Base-by-base conservation (phyloP, 23 red algal genomes). In the Agarophyton chilense region DNA sequence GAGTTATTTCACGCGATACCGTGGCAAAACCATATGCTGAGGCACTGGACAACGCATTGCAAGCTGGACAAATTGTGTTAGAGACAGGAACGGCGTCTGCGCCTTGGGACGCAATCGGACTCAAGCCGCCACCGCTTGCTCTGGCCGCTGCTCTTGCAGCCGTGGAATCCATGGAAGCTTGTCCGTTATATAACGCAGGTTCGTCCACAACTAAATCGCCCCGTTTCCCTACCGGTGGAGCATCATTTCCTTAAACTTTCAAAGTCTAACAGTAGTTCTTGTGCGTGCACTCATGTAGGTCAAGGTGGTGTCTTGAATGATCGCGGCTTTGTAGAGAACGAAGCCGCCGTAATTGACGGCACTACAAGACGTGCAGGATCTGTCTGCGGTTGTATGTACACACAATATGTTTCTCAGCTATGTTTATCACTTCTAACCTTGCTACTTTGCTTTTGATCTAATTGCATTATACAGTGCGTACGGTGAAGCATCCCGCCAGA, bases 341-440 rank as follows among this genome's bases (percentile, higher is more conserved):
- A 94, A 78, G 92, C 92, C 22, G 62, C 73, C 12, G 92, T 94
- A 41, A 94, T 94, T 63, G 81, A 94, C 42, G 92, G 92, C 16
- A 38, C 58, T 77, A 45, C 73, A 21, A 39, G 39, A 39, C 41
- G 63, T 39, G 50, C 55, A 56, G 84, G 84, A 32, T 82, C 71
- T 25, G 52, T 68, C 10, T 52, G 53, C 28, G 72, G 78, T 17
- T 72, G 82, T 86, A 86, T 19, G 82, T 86, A 34, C 22, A 10
- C 13, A 18, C 13, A 33, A 65, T 1, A 7, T 36, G 11, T 0
- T 14, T 8, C 16, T 65, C 25, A 36, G 28, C 35, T 18, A 11
- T 17, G 31, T 49, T 74, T 74, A 28, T 8, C 17, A 21, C 28
- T 49, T 74, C 68, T 74, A 74, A 74, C 68, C 47, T 25, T 72